phyloP scores from a whole-genome alignment of 2,329 filamentous ascomycete species.

The Fusarium verticillioides region DNA sequence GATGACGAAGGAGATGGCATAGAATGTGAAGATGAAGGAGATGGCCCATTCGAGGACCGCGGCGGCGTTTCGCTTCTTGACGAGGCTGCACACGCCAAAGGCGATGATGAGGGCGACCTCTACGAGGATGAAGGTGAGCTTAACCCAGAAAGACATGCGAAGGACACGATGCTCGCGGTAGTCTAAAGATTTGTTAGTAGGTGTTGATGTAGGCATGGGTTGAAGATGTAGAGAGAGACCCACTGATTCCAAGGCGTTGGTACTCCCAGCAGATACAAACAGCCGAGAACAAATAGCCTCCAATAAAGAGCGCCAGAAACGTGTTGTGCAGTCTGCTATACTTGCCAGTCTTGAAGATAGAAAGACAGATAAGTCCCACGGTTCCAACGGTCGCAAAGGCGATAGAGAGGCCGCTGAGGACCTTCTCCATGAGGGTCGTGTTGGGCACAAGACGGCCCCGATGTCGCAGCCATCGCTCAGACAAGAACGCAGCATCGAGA shows the following conservation, averaged over 20 bases:
- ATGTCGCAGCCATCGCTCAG: slow-evolving; percentile 89
- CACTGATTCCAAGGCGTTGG: slow-evolving; percentile 81
- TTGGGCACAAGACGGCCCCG: slow-evolving; percentile 82
- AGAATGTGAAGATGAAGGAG: slow-evolving; percentile 87
- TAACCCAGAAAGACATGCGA: slow-evolving; percentile 84
- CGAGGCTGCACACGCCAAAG: slow-evolving; percentile 71
- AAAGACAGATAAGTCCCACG: slow-evolving; percentile 81
- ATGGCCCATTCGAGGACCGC: slow-evolving; percentile 85
- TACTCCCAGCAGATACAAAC: slow-evolving; percentile 93
- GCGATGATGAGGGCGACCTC: slow-evolving; percentile 79
- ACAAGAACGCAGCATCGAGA: slow-evolving; percentile 82
- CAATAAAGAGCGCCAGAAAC: slow-evolving; percentile 86
- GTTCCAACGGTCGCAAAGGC: slow-evolving; percentile 79
- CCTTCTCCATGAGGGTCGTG: slow-evolving; percentile 66
- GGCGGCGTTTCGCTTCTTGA: slow-evolving; percentile 68
- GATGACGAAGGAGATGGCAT: slow-evolving; percentile 86
- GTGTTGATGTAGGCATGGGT: no score
- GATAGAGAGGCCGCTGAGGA: slow-evolving; percentile 71
- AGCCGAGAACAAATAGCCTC: slow-evolving; percentile 84
- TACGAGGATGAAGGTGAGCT: slow-evolving; percentile 83
- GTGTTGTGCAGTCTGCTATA: slow-evolving; percentile 76
- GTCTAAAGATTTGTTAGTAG: slow-evolving; percentile 53
- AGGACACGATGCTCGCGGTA: slow-evolving; percentile 81
- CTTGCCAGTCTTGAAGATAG: slow-evolving; percentile 83
- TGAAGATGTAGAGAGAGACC: slow-evolving; percentile 39